Evolutionary conservation across 2,329 filamentous ascomycete species (phyloP).

Genomic region (Colletotrichum sp.): DNA sequence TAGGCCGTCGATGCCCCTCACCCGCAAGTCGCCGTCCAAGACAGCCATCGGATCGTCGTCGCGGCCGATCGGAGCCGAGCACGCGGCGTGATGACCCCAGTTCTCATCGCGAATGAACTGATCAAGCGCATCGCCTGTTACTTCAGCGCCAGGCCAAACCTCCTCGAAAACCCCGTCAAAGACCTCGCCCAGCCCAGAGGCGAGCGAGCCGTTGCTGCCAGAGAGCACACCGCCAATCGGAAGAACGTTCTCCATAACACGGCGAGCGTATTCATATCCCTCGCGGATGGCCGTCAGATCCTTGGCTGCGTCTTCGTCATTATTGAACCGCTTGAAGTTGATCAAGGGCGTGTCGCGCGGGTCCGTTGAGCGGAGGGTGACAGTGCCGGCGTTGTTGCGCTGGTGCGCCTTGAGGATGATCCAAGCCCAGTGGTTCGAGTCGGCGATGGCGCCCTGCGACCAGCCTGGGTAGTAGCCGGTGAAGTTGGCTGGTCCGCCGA

Average conservation of each 20-base stretch:
- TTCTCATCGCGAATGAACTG: conserved; percentile 32
- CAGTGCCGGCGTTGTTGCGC: not conserved
- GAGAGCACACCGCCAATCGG: not conserved
- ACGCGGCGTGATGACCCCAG: conserved; percentile 62
- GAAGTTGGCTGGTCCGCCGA: not conserved
- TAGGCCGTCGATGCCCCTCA: conserved; percentile 57
- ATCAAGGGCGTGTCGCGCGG: not conserved
- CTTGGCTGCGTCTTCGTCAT: not conserved
- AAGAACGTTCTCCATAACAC: not conserved
- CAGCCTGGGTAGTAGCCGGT: not conserved
- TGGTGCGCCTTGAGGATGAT: not conserved
- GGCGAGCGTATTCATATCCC: not conserved
- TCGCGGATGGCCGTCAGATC: not conserved
- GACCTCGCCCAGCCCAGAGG: not conserved
- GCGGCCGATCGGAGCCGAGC: conserved; percentile 59
- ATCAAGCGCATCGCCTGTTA: not conserved
- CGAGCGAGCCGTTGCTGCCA: not conserved
- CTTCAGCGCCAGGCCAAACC: not conserved
- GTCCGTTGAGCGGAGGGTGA: not conserved
- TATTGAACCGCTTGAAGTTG: not conserved
- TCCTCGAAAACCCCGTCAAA: not conserved
- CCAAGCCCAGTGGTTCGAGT: not conserved
- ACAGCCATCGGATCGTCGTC: conserved; percentile 59
- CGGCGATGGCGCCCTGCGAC: not conserved
- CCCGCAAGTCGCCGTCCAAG: conserved; percentile 60